These are phyloP conservation scores for Elongisporangium prolatum DNA, from an alignment of 352 stramenopile genomes.

Conservation along the genomic window DNA sequence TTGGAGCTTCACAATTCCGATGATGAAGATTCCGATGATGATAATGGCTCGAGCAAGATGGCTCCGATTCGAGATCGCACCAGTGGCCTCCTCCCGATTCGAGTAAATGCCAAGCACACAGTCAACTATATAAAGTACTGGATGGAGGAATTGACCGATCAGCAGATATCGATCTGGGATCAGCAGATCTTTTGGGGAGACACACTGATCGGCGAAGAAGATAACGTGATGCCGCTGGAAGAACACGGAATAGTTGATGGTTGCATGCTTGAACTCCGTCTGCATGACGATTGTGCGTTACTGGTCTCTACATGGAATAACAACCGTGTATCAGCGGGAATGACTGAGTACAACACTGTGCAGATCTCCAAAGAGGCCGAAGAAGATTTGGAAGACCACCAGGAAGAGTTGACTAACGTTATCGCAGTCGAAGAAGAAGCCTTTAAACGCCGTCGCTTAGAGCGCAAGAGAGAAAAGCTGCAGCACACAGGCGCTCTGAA, in stretches of 20 bases:
- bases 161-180: constrained; percentile 78
- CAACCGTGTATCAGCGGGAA: background rate
- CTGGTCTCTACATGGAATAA: constrained; percentile 58
- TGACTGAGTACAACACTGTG: constrained; percentile 69
- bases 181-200: constrained; percentile 78
- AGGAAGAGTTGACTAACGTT: constrained; percentile 64
- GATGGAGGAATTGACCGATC: constrained; percentile 76
- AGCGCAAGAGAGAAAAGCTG: constrained; percentile 51
- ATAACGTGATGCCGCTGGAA: constrained; percentile 64
- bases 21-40: constrained; percentile 6
- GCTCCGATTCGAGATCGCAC: constrained; percentile 1
- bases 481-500: constrained; percentile 41
- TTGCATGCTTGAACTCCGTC: constrained; percentile 57
- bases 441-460: constrained; percentile 39
- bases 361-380: constrained; percentile 82
- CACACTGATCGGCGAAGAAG: constrained; percentile 71
- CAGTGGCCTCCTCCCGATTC: constrained; percentile 47
- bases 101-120: constrained; percentile 55
- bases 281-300: constrained; percentile 73
- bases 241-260: constrained; percentile 68
- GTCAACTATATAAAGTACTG: constrained; percentile 83
- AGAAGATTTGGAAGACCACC: constrained; percentile 67
- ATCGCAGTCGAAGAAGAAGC: constrained; percentile 49
- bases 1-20: constrained; percentile 65
- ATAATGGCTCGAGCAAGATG: background rate